Percentiles rank a stretch among this genome's conserved stretches.
phyloP scores from a whole-genome alignment of 2,329 filamentous ascomycete genomes.

The Xylariaceae sp. region DNA sequence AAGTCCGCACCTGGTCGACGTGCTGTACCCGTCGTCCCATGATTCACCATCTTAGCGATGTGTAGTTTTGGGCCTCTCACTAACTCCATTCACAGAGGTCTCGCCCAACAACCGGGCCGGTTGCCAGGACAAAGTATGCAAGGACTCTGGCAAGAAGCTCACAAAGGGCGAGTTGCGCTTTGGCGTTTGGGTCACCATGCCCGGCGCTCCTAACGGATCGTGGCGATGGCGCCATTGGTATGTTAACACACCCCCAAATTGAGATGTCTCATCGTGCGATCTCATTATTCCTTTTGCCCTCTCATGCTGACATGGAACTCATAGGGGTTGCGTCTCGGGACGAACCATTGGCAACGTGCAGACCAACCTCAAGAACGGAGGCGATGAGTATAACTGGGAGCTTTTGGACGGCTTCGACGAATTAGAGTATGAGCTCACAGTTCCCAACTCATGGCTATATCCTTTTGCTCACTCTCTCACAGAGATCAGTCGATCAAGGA shows the following conservation, averaged over 20 bases:
- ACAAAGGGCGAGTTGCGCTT: constrained; percentile 72
- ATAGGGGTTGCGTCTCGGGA: constrained; percentile 85
- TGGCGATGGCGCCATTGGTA: constrained; percentile 89
- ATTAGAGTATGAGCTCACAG: constrained; percentile 40
- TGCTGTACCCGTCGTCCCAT: background rate
- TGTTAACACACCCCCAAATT: constrained; percentile 23
- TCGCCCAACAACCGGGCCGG: constrained; percentile 65
- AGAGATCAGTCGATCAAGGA: constrained; percentile 57
- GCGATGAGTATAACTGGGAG: constrained; percentile 54
- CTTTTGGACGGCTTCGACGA: constrained; percentile 79
- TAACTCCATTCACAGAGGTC: constrained; percentile 51
- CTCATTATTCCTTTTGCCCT: background rate
- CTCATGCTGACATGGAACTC: constrained; percentile 5
- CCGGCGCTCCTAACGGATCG: constrained; percentile 43
- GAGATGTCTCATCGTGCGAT: background rate
- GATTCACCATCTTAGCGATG: background rate
- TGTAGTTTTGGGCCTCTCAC: constrained; percentile 8
- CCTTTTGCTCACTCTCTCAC: constrained; percentile 11
- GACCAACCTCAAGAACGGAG: constrained; percentile 43
- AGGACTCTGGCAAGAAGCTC: constrained; percentile 64
- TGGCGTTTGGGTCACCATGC: constrained; percentile 64
- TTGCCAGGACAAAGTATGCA: constrained; percentile 71
- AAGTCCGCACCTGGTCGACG: too few species aligned
- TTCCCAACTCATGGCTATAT: background rate
- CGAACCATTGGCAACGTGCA: constrained; percentile 62